Conservation (phyloP, 768 basidiomycete genomes). For the Hypholoma fasciculare region DNA sequence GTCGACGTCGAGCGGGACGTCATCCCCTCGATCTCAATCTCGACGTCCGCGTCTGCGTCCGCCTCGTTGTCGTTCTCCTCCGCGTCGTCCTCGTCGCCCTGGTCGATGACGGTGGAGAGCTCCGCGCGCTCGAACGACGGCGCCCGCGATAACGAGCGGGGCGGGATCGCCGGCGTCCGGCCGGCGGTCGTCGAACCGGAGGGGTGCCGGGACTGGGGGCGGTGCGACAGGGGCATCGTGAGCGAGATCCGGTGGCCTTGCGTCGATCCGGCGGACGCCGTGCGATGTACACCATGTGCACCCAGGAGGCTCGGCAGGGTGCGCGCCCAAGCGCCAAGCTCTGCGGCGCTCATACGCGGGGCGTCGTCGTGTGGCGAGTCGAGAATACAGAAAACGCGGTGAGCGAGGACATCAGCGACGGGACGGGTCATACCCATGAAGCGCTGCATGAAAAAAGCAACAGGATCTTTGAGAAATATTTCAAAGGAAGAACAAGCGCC, state of each 20-base stretch:
- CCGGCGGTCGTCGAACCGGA: conserved; percentile 44
- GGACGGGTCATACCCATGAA: conserved; percentile 87
- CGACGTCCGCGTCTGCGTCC: conserved; percentile 40
- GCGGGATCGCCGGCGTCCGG: conserved; percentile 52
- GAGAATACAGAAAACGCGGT: conserved; percentile 81
- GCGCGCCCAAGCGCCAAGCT: conserved; percentile 85
- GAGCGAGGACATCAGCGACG: conserved; percentile 87
- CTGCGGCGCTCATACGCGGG: conserved; percentile 71
- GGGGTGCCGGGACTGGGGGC: conserved; percentile 68
- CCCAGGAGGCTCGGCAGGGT: conserved; percentile 76
- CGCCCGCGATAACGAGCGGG: conserved; percentile 62
- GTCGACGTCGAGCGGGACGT: conserved; percentile 68
- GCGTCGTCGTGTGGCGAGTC: conserved; percentile 64
- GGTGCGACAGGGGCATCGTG: conserved; percentile 65
- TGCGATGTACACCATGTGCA: conserved; percentile 56
- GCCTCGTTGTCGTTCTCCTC: conserved; percentile 43
- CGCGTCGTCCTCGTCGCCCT: conserved; percentile 49
- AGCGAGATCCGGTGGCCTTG: conserved; percentile 64
- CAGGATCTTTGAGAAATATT: conserved; percentile 73
- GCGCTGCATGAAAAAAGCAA: conserved; percentile 84
- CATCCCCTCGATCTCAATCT: conserved; percentile 33
- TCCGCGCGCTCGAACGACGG: conserved; percentile 53
- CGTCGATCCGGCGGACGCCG: conserved; percentile 58
- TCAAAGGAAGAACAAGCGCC: conserved; percentile 83
- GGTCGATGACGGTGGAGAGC: conserved; percentile 55